phyloP scores from a whole-genome alignment of 495 filamentous ascomycete genomes.

The Neurospora sp. region DNA sequence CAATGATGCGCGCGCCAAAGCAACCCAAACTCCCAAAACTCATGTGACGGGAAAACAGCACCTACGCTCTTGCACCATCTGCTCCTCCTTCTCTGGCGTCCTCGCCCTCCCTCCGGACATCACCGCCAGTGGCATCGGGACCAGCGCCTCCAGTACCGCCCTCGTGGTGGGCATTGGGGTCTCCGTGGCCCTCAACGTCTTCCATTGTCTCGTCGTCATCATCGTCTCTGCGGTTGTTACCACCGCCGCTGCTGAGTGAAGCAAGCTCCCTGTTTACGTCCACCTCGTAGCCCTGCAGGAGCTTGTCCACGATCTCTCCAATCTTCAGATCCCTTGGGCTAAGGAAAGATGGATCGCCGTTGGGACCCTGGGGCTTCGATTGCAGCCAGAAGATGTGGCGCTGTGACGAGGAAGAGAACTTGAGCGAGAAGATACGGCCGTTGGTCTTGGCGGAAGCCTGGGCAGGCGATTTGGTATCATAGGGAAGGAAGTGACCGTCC shows the following conservation, averaged over 20 bases:
- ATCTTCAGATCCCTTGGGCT: conserved; percentile 71
- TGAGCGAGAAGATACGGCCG: conserved; percentile 86
- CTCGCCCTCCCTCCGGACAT: conserved; percentile 82
- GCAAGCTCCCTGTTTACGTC: conserved; percentile 70
- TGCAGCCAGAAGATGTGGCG: conserved; percentile 95
- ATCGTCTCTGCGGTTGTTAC: conserved; percentile 47
- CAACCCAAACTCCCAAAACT: conserved; percentile 14
- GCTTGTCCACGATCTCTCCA: conserved; percentile 70
- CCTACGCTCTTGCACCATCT: conserved; percentile 99
- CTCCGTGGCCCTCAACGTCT: conserved; percentile 61
- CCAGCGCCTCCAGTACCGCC: conserved; percentile 71
- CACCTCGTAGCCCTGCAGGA: conserved; percentile 85
- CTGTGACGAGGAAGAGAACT: conserved; percentile 87
- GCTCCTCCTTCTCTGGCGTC: conserved; percentile 82
- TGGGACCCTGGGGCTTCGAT: conserved; percentile 67
- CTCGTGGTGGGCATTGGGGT: conserved; percentile 44
- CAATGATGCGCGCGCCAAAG: background rate
- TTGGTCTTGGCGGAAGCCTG: conserved; percentile 56
- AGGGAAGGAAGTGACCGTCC: conserved; percentile 77
- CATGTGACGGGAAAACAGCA: conserved; percentile 40
- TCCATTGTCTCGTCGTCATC: conserved; percentile 79
- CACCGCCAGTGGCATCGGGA: conserved; percentile 75
- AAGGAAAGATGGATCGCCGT: conserved; percentile 65
- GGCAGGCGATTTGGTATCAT: conserved; percentile 44
- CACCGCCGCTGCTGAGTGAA: conserved; percentile 47